Base-by-base conservation (phyloP, 257 asterid species). In the Penstemon barbatus region DNA sequence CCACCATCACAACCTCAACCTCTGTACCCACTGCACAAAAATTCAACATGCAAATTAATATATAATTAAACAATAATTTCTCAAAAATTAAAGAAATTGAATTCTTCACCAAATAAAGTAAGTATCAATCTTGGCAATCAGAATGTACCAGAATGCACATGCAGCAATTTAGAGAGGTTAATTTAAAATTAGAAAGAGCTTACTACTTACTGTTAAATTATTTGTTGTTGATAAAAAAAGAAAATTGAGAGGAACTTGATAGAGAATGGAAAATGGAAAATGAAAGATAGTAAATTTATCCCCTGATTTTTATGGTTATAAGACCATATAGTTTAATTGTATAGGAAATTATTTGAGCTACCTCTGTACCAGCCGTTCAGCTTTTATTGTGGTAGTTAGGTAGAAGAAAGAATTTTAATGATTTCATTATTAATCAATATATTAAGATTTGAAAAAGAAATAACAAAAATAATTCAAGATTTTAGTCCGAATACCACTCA, bases 1-100 rank as follows among this genome's bases (percentile, higher is more conserved):
- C 84, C 65, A 86, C 90, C 90, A 76, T 72, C 63, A 82, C 71
- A 58, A 53, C 51, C 42, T 58, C 87, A 61, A 51, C 79, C 59
- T 75, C 78, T 65, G 79, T 71, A 6, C 73, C 83, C 88, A 84
- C 93, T 86, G 84, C 84, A 82, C 9, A 51, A 7, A 15, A 15
- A 55, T 11, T 58, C 9, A 9, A 57, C 50, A 49, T 10, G 10
- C 41, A 60, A 53, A 40, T 25, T 25, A 38, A 36, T 3, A 18
- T 8, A 37, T 15, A 5, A 40, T 15, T 41, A 7, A 10, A 11
- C 10, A 46, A 3, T 3, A 36, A 36, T 10, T 57, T 8, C 6
- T 37, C 45, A 33, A 15, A n/a, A 53, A 54, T 0, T 7, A 54
- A 6, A 56, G 61, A 19, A 56, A 39, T 33, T 56, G 11, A 56